Conservation (phyloP, 2,329 filamentous ascomycete species). For the Kalmusia sp. region DNA sequence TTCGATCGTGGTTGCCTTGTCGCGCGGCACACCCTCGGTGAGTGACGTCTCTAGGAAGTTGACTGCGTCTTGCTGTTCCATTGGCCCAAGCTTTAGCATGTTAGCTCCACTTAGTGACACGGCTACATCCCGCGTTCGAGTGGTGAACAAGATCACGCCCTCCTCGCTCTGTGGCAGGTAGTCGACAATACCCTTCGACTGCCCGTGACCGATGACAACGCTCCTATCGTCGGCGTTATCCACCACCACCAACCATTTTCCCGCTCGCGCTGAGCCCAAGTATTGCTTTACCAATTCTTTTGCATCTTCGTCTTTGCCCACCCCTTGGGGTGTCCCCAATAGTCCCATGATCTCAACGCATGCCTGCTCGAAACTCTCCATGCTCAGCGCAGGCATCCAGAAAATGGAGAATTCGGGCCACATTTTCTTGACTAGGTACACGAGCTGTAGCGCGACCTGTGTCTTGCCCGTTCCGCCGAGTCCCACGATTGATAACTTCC, state of each 20-base stretch:
- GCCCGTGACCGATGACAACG: conserved; percentile 12
- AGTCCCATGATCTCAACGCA: conserved; percentile 15
- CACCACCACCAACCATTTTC: conserved; percentile 19
- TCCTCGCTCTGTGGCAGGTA: conserved; percentile 16
- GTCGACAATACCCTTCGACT: conserved; percentile 15
- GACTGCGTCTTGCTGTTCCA: conserved; percentile 9
- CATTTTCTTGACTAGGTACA: conserved; percentile 27
- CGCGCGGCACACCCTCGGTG: conserved; percentile 7
- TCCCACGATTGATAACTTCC: conserved; percentile 34
- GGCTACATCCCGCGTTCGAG: conserved; percentile 14
- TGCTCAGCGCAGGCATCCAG: conserved; percentile 28
- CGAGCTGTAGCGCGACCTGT: conserved; percentile 38
- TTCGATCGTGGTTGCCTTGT: conserved; percentile 1
- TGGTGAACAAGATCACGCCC: conserved; percentile 17
- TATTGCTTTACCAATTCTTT: conserved; percentile 29
- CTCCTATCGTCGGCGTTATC: conserved; percentile 14
- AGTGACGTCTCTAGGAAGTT: conserved; percentile 16
- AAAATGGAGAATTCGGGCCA: conserved; percentile 24
- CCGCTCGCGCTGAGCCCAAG: conserved; percentile 21
- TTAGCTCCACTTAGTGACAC: conserved; percentile 15
- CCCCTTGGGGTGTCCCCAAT: conserved; percentile 17
- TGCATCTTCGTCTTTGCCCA: conserved; percentile 17
- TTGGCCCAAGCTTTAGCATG: conserved; percentile 16
- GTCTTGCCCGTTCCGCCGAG: conserved; percentile 43
- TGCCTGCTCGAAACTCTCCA: conserved; percentile 28